These are phyloP conservation scores for Periconia digitata DNA, from an alignment of 2,329 filamentous ascomycete species.

Conservation along the genomic window DNA sequence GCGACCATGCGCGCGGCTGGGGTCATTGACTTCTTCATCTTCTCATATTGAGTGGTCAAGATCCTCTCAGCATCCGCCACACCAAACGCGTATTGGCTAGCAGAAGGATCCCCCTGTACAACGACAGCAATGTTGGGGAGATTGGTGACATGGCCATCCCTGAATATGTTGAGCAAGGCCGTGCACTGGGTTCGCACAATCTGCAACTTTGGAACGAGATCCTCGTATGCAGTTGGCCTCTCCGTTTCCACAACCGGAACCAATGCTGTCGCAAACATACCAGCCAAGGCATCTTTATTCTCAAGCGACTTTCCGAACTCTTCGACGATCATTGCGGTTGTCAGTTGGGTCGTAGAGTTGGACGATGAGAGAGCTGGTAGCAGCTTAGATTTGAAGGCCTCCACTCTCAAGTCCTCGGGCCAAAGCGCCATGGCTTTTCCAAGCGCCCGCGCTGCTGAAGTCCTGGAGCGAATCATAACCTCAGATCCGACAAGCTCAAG, in stretches of 20 bases:
- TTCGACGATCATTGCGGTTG: conserved; percentile 80
- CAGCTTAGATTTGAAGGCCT: conserved; percentile 66
- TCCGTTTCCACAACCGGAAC: conserved; percentile 79
- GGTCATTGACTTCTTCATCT: conserved; percentile 83
- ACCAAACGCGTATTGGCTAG: conserved; percentile 90
- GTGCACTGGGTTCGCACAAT: conserved; percentile 89
- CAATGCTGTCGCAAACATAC: conserved; percentile 65
- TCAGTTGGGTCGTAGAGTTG: conserved; percentile 83
- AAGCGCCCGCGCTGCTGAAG: conserved; percentile 83
- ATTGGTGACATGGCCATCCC: conserved; percentile 63
- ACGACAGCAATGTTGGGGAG: conserved; percentile 84
- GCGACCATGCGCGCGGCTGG: conserved; percentile 86
- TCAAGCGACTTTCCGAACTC: conserved; percentile 70
- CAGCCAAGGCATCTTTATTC: conserved; percentile 52
- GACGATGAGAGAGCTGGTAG: conserved; percentile 69
- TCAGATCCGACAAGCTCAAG: conserved; percentile 92
- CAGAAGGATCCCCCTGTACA: conserved; percentile 89
- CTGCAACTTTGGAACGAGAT: conserved; percentile 87
- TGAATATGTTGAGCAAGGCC: conserved; percentile 86
- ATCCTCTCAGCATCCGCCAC: conserved; percentile 86
- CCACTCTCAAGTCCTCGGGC: conserved; percentile 60
- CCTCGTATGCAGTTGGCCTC: conserved; percentile 79
- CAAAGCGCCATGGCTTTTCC: conserved; percentile 80
- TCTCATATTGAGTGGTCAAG: conserved; percentile 80
- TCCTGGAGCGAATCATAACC: conserved; percentile 81